Percentiles rank a stretch among this genome's conserved stretches.
Conservation (phyloP, 371 early-diverging fungal species). For the Mortierella sp. region DNA sequence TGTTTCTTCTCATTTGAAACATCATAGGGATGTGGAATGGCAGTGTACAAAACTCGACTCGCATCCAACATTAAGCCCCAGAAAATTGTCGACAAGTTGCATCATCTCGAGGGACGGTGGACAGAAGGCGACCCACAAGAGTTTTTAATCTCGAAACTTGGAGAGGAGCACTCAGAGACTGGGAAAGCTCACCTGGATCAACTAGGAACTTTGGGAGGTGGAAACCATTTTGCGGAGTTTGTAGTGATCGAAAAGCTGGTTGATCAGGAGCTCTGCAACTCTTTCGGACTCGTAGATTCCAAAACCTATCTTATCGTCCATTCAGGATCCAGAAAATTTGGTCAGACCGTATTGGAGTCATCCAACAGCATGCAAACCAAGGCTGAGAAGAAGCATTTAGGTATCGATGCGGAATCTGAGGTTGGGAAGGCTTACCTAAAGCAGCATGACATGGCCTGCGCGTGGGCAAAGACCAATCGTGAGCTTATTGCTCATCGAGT, state of each 20-base stretch:
- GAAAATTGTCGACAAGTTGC: constrained; percentile 47
- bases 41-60: constrained; percentile 56
- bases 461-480: constrained; percentile 65
- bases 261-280: constrained; percentile 48
- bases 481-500: constrained; percentile 64
- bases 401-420: constrained; percentile 31
- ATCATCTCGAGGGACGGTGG: constrained; percentile 59
- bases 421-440: constrained; percentile 52
- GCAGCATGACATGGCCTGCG: constrained; percentile 60
- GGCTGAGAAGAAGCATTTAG: constrained; percentile 38
- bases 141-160: constrained; percentile 37
- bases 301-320: constrained; percentile 62
- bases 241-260: constrained; percentile 58
- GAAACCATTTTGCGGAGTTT: constrained; percentile 73
- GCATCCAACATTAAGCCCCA: constrained; percentile 42
- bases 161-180: constrained; percentile 41
- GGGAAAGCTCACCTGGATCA: constrained; percentile 48
- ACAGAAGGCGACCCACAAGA: constrained; percentile 53
- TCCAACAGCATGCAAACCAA: constrained; percentile 43
- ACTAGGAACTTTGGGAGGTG: constrained; percentile 68
- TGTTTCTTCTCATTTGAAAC: background rate
- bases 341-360: constrained; percentile 61
- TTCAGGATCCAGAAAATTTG: constrained; percentile 64
- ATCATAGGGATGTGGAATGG: constrained; percentile 65
- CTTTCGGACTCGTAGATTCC: constrained; percentile 30